A percentile compares a stretch with the other conserved stretches of the same genome.
These are phyloP conservation scores for Chimonanthus salicifolius DNA, from an alignment of 164 flowering plant genomes.

Conservation along the genomic window DNA sequence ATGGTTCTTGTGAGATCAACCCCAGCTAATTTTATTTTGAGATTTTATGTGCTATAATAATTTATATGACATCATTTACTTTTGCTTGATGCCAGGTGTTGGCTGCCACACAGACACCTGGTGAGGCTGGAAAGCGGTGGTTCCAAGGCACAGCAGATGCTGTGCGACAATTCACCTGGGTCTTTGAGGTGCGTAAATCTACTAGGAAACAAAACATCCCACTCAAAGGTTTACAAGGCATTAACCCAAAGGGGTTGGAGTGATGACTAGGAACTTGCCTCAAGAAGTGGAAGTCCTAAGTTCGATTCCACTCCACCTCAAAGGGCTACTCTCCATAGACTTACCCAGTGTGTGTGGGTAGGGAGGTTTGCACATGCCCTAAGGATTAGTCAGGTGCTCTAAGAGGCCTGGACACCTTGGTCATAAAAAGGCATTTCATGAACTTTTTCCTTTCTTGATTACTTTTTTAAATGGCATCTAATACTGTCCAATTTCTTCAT, in stretches of 20 bases:
- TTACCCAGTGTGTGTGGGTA: no score
- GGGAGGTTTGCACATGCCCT: no score
- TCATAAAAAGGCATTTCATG: not conserved
- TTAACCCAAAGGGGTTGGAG: not conserved
- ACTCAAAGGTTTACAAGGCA: not conserved
- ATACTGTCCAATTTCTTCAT: not conserved
- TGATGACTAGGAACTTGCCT: no score
- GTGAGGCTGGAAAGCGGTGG: conserved; percentile 29
- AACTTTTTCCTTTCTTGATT: not conserved
- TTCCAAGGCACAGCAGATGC: conserved; percentile 99
- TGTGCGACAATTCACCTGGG: conserved; percentile 56
- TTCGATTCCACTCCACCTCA: no score
- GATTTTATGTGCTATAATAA: not conserved
- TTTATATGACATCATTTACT: not conserved
- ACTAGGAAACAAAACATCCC: not conserved
- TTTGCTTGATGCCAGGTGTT: conserved; percentile 25
- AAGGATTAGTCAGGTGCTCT: no score
- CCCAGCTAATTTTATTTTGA: not conserved
- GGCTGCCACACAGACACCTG: conserved; percentile 22
- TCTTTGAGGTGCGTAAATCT: conserved; percentile 18
- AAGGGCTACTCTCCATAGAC: no score
- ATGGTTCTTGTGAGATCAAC: not conserved
- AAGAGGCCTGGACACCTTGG: no score
- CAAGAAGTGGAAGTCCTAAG: no score
- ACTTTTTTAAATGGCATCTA: not conserved